Evolutionary conservation across 1,284 basidiomycete species (phyloP), one percentile per base, ranked within the genome.

Genomic region (Cryptococcus deneoformans): DNA sequence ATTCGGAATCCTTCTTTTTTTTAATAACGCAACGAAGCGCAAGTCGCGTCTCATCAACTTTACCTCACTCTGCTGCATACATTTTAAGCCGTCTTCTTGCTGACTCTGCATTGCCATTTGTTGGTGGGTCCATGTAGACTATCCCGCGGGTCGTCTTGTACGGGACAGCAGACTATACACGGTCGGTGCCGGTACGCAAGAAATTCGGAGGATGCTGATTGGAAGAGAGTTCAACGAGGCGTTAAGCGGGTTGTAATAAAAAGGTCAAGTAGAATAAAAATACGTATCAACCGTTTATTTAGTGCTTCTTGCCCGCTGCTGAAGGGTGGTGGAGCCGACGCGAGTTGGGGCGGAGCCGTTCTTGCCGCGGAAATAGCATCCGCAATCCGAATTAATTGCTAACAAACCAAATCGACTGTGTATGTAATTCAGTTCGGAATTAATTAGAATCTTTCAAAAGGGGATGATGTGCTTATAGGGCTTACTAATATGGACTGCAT

Each of bases 171-270:
- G 90, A 62, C 76, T 95, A 47, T 95, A 95, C 72, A 86, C 90
- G 16, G 92, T 95, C 57, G 92, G 92, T 34, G 92, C 92, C 14
- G 92, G 92, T 11, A 92, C 92, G 12, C 90, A 93, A 75, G 91
- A 94, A 79, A 92, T 93, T 60, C 80, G 91, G 61, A 82, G 91
- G 59, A 92, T 92, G 88, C 79, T 93, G 60, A 93, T 93, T 60
- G 91, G 91, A 29, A 82, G 90, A 61, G 90, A 90, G 71, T 92
- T 94, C 79, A 94, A 93, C 72, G 82, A 87, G 58, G 82, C 59
- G 3, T 72, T 70, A 29, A 29, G 29, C 29, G 29, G 29, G 29
- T 29, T 29, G 29, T 29, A 29, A 29, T 29, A 29, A 29, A 29
- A 54, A 60, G 20, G 20, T 20, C 20, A 20, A 20, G 20, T 20